Percentiles rank a stretch among this genome's conserved stretches.
Evolutionary conservation across 2,329 filamentous ascomycete species (phyloP).

Genomic region (Sordariomycetes sp.): DNA sequence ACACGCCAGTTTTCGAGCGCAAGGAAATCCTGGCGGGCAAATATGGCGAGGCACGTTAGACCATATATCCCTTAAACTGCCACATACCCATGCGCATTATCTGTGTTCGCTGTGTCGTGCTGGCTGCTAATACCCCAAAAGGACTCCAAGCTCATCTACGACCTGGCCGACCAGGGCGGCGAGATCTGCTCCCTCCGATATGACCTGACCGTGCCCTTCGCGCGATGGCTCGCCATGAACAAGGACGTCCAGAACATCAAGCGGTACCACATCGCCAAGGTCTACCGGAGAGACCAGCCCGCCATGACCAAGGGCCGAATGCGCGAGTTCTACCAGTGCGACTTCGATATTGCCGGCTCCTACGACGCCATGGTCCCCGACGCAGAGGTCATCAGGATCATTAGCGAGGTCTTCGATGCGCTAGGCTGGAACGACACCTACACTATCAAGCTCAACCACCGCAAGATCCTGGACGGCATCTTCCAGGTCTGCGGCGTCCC

Average conservation of each 20-base stretch:
- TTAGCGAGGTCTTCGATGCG: constrained; percentile 31
- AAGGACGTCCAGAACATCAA: constrained; percentile 73
- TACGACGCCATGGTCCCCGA: constrained; percentile 91
- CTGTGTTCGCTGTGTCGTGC: not conserved
- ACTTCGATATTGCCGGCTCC: constrained; percentile 84
- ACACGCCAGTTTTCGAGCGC: constrained; percentile 78
- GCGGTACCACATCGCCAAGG: constrained; percentile 91
- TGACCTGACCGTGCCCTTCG: constrained; percentile 82
- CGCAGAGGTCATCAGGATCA: constrained; percentile 76
- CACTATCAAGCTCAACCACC: constrained; percentile 84
- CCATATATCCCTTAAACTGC: not conserved
- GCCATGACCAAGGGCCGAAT: constrained; percentile 83
- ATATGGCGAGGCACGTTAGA: constrained; percentile 49
- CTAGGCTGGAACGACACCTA: constrained; percentile 42
- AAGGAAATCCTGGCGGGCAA: constrained; percentile 81
- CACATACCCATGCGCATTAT: not conserved
- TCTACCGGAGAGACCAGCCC: constrained; percentile 39
- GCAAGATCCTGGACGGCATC: constrained; percentile 85
- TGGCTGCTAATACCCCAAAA: constrained; percentile 21
- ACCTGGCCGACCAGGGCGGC: constrained; percentile 76
- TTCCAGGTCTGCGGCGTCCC: constrained; percentile 89
- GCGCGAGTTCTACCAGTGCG: constrained; percentile 95
- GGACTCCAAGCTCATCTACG: constrained; percentile 86
- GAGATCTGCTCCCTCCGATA: constrained; percentile 68
- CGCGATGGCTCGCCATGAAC: constrained; percentile 90